Percentiles rank a stretch among this genome's conserved stretches.
phyloP scores from a whole-genome alignment of 2,329 filamentous ascomycete species.

The Phoma sp. region DNA sequence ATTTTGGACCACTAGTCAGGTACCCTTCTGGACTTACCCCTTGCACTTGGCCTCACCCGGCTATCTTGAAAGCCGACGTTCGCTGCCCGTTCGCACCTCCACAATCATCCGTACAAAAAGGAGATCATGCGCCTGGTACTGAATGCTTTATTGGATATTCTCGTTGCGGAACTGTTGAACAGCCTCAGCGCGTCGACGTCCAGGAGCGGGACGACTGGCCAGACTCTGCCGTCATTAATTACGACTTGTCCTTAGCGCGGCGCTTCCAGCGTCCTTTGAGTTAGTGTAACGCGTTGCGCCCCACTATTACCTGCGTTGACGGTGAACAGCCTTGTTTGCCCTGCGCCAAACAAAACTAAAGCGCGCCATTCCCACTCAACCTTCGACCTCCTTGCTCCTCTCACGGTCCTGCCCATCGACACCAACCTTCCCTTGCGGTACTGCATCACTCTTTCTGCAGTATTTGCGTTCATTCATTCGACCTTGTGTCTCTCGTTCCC shows the following conservation, averaged over 20 bases:
- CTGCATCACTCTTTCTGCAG: conserved; percentile 72
- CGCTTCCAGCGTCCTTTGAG: conserved; percentile 11
- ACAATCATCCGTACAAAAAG: conserved; percentile 4
- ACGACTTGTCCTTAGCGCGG: conserved; percentile 11
- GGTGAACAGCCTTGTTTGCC: conserved; percentile 24
- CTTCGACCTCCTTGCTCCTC: conserved; percentile 36
- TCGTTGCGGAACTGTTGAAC: conserved; percentile 10
- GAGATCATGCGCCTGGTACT: conserved; percentile 7
- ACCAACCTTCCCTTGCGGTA: conserved; percentile 49
- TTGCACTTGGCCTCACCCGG: conserved; percentile 17
- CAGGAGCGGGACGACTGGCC: conserved; percentile 14
- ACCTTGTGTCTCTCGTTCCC: conserved; percentile 33
- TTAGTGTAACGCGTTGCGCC: conserved; percentile 15
- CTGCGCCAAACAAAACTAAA: conserved; percentile 32
- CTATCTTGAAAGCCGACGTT: conserved; percentile 8
- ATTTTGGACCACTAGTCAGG: conserved; percentile 18
- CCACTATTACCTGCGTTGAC: conserved; percentile 24
- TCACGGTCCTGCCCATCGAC: conserved; percentile 43
- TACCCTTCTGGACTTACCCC: conserved; percentile 10
- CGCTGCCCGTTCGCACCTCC: conserved; percentile 5
- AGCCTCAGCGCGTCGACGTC: conserved; percentile 14
- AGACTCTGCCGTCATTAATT: conserved; percentile 22
- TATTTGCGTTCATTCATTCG: conserved; percentile 55
- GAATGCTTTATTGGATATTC: conserved; percentile 11
- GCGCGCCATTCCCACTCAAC: conserved; percentile 20